Percentiles rank a stretch among this genome's conserved stretches.
These are phyloP conservation scores for Malus asiatica DNA, from an alignment of 306 rosid species.

Conservation along the genomic window DNA sequence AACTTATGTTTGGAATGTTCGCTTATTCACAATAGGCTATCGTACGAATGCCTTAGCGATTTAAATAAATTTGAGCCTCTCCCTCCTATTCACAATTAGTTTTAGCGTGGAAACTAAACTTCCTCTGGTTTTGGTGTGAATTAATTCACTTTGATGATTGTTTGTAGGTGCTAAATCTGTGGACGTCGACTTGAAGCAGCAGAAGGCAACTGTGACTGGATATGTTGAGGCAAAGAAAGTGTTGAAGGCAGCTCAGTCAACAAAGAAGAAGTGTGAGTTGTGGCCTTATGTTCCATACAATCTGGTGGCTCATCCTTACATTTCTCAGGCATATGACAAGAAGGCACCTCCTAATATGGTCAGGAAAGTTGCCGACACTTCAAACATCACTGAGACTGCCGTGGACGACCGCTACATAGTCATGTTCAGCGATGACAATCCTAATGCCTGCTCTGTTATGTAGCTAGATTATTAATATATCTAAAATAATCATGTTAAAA, in stretches of 20 bases:
- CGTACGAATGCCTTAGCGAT: background rate
- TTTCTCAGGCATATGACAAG: conserved; percentile 80
- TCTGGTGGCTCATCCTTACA: conserved; percentile 70
- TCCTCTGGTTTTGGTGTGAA: background rate
- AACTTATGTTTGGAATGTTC: background rate
- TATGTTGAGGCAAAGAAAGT: conserved; percentile 86
- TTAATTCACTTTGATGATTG: background rate
- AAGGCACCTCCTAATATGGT: conserved; percentile 98
- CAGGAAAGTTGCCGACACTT: conserved; percentile 50
- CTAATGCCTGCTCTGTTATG: conserved; percentile 81
- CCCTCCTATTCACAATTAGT: background rate
- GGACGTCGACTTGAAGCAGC: conserved; percentile 84
- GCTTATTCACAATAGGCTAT: too few species aligned
- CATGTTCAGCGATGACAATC: conserved; percentile 85
- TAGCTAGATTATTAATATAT: conserved; percentile 11
- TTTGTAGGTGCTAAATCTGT: conserved; percentile 71
- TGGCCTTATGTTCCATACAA: conserved; percentile 93
- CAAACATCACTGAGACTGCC: conserved; percentile 42
- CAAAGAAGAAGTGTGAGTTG: conserved; percentile 85
- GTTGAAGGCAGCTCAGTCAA: conserved; percentile 81
- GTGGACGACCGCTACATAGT: conserved; percentile 45
- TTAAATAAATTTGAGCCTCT: background rate
- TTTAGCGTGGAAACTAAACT: background rate
- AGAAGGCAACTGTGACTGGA: conserved; percentile 87
- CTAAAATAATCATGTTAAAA: background rate